These are phyloP conservation scores for Inonotus obliquus DNA, from an alignment of 1,284 basidiomycete species.

Conservation along the genomic window DNA sequence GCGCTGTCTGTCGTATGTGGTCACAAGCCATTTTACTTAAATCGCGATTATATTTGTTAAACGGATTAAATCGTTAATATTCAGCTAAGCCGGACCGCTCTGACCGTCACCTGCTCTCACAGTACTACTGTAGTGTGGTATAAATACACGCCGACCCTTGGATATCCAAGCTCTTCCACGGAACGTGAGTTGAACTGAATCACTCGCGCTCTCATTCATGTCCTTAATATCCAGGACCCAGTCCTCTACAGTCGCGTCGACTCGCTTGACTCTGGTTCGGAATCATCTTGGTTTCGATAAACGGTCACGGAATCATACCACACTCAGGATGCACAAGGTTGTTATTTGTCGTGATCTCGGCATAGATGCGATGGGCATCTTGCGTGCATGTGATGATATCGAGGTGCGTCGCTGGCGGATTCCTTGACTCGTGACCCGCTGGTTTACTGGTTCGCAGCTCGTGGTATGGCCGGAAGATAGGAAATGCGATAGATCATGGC, in stretches of 20 bases:
- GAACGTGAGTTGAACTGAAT: neutral
- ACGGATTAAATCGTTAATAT: no score
- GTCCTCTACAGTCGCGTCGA: neutral
- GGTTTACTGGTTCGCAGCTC: conserved; percentile 36
- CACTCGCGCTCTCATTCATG: neutral
- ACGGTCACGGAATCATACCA: neutral
- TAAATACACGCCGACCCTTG: no score
- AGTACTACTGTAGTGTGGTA: no score
- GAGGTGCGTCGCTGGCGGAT: conserved; percentile 39
- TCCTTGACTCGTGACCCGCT: neutral
- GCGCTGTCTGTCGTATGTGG: no score
- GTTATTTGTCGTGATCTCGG: conserved; percentile 69
- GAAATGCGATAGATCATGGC: conserved; percentile 67
- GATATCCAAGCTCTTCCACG: neutral
- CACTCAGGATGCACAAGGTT: conserved; percentile 40
- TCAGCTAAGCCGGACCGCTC: no score
- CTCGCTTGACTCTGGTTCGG: neutral
- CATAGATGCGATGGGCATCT: conserved; percentile 62
- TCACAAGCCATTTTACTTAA: no score
- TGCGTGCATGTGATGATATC: conserved; percentile 46
- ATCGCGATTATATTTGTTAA: no score
- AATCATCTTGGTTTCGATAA: neutral
- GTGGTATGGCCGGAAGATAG: conserved; percentile 70
- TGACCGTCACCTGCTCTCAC: no score
- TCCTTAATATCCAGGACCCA: neutral